Percentiles rank a stretch among this genome's conserved stretches.
Evolutionary conservation across 2,329 filamentous ascomycete genomes (phyloP).

Genomic region (Simplicillium sp.): DNA sequence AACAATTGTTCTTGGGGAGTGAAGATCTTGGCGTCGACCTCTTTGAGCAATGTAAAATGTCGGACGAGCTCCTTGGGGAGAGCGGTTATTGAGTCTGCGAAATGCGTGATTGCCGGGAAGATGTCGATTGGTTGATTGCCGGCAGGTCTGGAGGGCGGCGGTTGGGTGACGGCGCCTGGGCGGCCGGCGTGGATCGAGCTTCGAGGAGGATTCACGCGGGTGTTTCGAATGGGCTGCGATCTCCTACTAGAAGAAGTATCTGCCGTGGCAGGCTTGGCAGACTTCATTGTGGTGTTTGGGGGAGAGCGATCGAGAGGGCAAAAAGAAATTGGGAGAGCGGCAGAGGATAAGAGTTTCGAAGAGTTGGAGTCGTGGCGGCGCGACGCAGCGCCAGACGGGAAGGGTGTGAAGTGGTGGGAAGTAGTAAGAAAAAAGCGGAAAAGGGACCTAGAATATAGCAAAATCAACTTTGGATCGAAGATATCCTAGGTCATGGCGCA

Average conservation of each 20-base stretch:
- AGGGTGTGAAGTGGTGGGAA: neutral
- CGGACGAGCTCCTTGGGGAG: constrained; percentile 91
- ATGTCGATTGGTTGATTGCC: constrained; percentile 55
- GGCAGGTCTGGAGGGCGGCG: constrained; percentile 30
- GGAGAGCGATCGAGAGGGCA: constrained; percentile 3
- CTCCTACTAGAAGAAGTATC: constrained; percentile 42
- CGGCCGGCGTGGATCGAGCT: constrained; percentile 38
- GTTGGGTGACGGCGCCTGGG: constrained; percentile 31
- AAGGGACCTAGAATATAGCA: neutral
- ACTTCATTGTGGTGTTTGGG: constrained; percentile 37
- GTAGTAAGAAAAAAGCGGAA: neutral
- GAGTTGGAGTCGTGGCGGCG: too few species aligned
- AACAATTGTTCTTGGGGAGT: constrained; percentile 76
- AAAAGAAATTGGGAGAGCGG: constrained; percentile 12
- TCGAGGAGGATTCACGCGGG: constrained; percentile 54
- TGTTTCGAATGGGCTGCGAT: constrained; percentile 55
- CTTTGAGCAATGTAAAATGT: constrained; percentile 91
- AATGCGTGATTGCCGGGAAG: constrained; percentile 60
- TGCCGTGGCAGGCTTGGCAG: constrained; percentile 35
- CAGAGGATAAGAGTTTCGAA: constrained; percentile 3
- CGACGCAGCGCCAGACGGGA: too few species aligned
- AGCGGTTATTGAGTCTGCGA: constrained; percentile 85
- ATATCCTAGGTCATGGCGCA: neutral
- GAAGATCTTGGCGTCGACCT: constrained; percentile 95
- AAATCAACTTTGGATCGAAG: neutral